These are phyloP conservation scores for Mortierella antarctica DNA, from an alignment of 192 early-diverging fungal species.

Conservation along the genomic window DNA sequence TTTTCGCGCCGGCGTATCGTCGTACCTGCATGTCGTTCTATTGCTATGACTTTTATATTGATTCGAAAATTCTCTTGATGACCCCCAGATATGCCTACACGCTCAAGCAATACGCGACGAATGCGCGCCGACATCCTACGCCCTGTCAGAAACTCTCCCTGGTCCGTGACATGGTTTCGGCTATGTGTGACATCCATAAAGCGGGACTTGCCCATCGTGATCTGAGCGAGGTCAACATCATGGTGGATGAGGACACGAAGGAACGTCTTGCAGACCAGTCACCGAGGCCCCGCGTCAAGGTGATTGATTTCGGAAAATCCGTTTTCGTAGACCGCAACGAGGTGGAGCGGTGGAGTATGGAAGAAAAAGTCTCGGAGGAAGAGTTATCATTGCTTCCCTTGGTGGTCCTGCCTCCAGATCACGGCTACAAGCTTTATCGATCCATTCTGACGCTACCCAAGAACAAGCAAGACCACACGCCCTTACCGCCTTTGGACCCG, in stretches of 20 bases:
- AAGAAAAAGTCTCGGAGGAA: conserved; percentile 50
- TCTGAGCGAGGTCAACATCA: conserved; percentile 70
- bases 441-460: conserved; percentile 67
- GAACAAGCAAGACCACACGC: conserved; percentile 58
- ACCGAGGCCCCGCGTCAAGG: conserved; percentile 54
- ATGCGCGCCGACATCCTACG: conserved; percentile 61
- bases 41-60: not conserved
- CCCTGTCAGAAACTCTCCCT: conserved; percentile 66
- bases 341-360: conserved; percentile 59
- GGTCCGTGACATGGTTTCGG: conserved; percentile 62
- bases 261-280: conserved; percentile 59
- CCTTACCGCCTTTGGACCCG: conserved; percentile 60
- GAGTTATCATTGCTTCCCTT: conserved; percentile 59
- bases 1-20: not conserved
- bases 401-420: conserved; percentile 65
- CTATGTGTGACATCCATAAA: conserved; percentile 62
- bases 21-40: not conserved
- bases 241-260: conserved; percentile 61
- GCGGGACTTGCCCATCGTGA: conserved; percentile 69
- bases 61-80: not conserved
- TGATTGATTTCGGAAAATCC: conserved; percentile 74
- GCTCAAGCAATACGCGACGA: conserved; percentile 65
- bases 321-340: conserved; percentile 61
- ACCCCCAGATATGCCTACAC: conserved; percentile 60
- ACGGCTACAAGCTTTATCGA: conserved; percentile 68